Evolutionary conservation across 768 basidiomycete species (phyloP).

Genomic region (Agaricus sinodeliciosus): DNA sequence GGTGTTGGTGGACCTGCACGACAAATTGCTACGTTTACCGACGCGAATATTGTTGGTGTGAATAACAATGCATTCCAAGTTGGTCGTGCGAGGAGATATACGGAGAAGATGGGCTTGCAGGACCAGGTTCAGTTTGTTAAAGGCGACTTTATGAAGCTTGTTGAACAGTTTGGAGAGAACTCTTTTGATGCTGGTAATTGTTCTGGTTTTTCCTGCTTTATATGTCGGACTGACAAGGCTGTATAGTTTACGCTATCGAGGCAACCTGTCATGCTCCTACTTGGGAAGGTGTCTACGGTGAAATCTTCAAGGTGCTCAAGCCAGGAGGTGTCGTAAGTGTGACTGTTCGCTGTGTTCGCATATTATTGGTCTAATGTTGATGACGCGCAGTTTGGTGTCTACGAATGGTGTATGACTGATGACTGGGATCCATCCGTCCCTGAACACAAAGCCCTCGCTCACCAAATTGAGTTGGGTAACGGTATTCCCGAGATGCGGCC

Average conservation of each 20-base stretch:
- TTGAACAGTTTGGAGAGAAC: constrained; percentile 86
- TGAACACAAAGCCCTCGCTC: constrained; percentile 83
- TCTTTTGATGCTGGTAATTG: constrained; percentile 88
- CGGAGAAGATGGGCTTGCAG: constrained; percentile 66
- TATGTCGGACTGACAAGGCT: background rate
- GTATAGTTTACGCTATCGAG: constrained; percentile 89
- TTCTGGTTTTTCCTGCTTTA: background rate
- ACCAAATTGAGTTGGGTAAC: constrained; percentile 89
- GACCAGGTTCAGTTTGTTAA: constrained; percentile 77
- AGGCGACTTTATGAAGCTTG: constrained; percentile 96
- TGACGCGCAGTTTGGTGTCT: constrained; percentile 80
- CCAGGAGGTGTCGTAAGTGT: constrained; percentile 87
- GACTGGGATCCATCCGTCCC: constrained; percentile 82
- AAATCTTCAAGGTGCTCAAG: constrained; percentile 91
- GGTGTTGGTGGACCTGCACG: constrained; percentile 97
- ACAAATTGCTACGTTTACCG: constrained; percentile 88
- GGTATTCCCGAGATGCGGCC: constrained; percentile 98
- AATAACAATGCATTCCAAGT: constrained; percentile 98
- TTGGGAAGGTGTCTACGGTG: constrained; percentile 92
- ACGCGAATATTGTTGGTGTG: constrained; percentile 75
- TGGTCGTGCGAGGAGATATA: constrained; percentile 78
- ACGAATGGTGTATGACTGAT: constrained; percentile 99
- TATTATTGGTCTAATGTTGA: background rate
- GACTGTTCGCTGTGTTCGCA: background rate
- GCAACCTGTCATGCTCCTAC: constrained; percentile 95